These are phyloP conservation scores for Talinum fruticosum DNA, from an alignment of 148 eudicot genomes.

Conservation along the genomic window DNA sequence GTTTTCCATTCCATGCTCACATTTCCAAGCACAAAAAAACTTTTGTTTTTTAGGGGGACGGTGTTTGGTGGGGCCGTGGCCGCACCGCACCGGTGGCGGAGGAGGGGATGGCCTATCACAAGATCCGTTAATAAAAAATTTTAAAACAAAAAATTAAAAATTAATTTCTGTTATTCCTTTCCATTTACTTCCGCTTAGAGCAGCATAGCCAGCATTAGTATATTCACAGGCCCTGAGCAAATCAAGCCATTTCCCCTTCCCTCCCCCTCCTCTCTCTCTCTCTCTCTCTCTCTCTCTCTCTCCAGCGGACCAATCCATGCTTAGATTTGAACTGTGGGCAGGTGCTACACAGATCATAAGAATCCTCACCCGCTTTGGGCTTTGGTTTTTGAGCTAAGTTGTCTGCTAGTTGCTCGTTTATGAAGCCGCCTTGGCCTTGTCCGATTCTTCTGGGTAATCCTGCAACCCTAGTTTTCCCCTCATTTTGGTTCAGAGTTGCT, in stretches of 20 bases:
- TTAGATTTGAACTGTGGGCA: slow-evolving; percentile 20
- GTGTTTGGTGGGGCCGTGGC: neutral
- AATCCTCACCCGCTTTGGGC: slow-evolving; percentile 6
- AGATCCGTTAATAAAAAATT: neutral
- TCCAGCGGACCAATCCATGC: slow-evolving; percentile 15
- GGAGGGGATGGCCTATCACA: neutral
- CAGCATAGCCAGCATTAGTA: neutral
- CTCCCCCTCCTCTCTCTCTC: slow-evolving; percentile 14
- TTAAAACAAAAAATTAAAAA: neutral
- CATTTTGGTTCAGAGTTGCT: neutral
- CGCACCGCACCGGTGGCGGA: neutral
- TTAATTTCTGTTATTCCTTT: slow-evolving; percentile 15
- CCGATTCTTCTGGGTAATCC: slow-evolving; percentile 39
- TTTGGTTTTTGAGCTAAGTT: neutral
- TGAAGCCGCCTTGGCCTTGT: slow-evolving; percentile 56
- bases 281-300: slow-evolving; percentile 9
- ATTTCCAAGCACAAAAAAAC: too few species aligned
- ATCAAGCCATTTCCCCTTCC: slow-evolving; percentile 20
- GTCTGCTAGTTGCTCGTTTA: slow-evolving; percentile 32
- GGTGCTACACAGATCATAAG: slow-evolving; percentile 16
- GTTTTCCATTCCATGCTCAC: too few species aligned
- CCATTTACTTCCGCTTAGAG: slow-evolving; percentile 17
- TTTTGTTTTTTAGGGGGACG: too few species aligned
- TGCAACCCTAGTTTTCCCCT: slow-evolving; percentile 19
- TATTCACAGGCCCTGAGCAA: slow-evolving; percentile 14